These are phyloP conservation scores for Globisporangium barbulae DNA, from an alignment of 352 stramenopile genomes.

Conservation along the genomic window DNA sequence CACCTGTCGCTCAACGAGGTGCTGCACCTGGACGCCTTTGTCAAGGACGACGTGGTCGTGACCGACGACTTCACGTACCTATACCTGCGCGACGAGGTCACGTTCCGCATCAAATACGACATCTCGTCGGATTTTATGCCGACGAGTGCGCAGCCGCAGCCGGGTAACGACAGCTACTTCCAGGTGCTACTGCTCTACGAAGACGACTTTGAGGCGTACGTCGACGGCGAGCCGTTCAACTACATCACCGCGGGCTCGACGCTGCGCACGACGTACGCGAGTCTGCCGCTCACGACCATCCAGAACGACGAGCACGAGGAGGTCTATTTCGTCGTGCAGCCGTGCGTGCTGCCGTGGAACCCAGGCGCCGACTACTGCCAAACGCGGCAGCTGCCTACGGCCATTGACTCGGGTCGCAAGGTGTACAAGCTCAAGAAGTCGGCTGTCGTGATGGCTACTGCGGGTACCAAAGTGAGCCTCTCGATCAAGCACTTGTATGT, in stretches of 20 bases:
- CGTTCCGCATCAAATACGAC: slow-evolving; percentile 55
- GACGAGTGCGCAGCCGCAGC: slow-evolving; percentile 1
- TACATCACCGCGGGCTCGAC: slow-evolving; percentile 35
- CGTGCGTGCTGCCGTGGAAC: slow-evolving; percentile 35
- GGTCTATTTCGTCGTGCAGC: slow-evolving; percentile 63
- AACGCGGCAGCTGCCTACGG: slow-evolving; percentile 29
- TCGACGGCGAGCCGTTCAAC: slow-evolving; percentile 38
- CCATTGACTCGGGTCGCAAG: slow-evolving; percentile 36
- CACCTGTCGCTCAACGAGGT: slow-evolving; percentile 49
- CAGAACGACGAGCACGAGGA: slow-evolving; percentile 44
- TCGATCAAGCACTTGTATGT: slow-evolving; percentile 40
- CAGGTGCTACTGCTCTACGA: slow-evolving; percentile 55
- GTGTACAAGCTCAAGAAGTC: slow-evolving; percentile 42
- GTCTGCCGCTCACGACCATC: slow-evolving; percentile 41
- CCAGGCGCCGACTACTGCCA: slow-evolving; percentile 36
- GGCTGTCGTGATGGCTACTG: slow-evolving; percentile 1
- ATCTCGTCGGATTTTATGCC: slow-evolving; percentile 25
- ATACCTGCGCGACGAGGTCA: slow-evolving; percentile 58
- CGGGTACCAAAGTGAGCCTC: slow-evolving; percentile 7
- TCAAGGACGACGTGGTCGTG: slow-evolving; percentile 43
- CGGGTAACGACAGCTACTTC: slow-evolving; percentile 34
- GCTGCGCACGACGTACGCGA: slow-evolving; percentile 46
- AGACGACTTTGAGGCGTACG: slow-evolving; percentile 48
- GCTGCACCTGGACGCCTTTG: slow-evolving; percentile 62
- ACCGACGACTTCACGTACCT: slow-evolving; percentile 55